Percentiles rank a stretch among this genome's conserved stretches.
These are phyloP conservation scores for Vitis vinifera DNA, from an alignment of 164 flowering plant species.

Conservation along the genomic window ASM3070453v1 NC_081811.1:4726501-4727000, in stretches of 20 bases:
- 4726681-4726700: too few relatives aligned
- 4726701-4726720: neutral
- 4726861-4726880: too few relatives aligned
- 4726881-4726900: neutral
- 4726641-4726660: too few relatives aligned
- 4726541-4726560: slow-evolving; percentile 22
- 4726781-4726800: too few relatives aligned
- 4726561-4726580: slow-evolving; percentile 12
- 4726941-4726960: neutral
- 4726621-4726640: too few relatives aligned
- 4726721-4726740: neutral
- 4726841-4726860: too few relatives aligned
- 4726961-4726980: slow-evolving; percentile 4
- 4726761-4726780: too few relatives aligned
- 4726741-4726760: too few relatives aligned
- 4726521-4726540: slow-evolving; percentile 22
- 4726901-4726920: neutral
- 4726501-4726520: neutral
- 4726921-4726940: neutral
- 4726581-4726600: slow-evolving; percentile 7
- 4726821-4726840: too few relatives aligned
- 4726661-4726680: too few relatives aligned
- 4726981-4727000: neutral
- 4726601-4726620: neutral
- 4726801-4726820: too few relatives aligned